Base-by-base conservation (phyloP, 192 early-diverging fungal genomes). In the Rhizophagus prolifer region DNA sequence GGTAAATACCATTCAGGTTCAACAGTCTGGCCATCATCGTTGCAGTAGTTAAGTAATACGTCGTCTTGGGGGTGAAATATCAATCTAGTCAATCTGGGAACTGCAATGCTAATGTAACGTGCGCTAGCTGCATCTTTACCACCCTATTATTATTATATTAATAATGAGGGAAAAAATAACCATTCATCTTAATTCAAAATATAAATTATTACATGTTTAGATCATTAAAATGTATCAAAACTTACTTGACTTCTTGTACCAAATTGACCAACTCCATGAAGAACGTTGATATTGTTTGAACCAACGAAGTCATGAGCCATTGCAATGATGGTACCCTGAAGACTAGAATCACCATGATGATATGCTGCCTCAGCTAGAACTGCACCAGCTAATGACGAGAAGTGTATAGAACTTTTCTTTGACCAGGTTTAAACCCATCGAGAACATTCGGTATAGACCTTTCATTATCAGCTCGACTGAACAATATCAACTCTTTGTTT, bases 1-100 rank as follows among this genome's bases (percentile, higher is more conserved):
- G 96, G 96, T 10, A 97, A 81, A 81, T 94, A 97, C 84, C 95
- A 99, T 75, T 93, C 89, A n/a, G 97, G 96, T 85, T 99, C 97
- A 41, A 99, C 94, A 38, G 80, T 79, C 73, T 93, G 90, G 30
- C 94, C 94, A 78, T 99, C 97, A 62, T 99, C 97, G 38, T 90
- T 91, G 66, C 95, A 82, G 76, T 94, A 94, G 7, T 86, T 88
- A 36, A 99, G 81, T 41, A 99, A 82, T 25, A 87, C 82, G 76
- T 98, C 94, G 81, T 99, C 97, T 62, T 90, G 84, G 59, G 89
- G 87, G 78, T 91, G 90, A 83, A 90, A 99, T 19, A 98, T 73
- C 0, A 85, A 78, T 69, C 95, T 88, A 0, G 96, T 84, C 16
- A 99, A 87, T 61, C 87, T 83, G 8, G 87, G 77, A 26, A 97